These are phyloP conservation scores for Penicillium concentricum DNA, from an alignment of 2,329 filamentous ascomycete species.

Conservation along the genomic window DNA sequence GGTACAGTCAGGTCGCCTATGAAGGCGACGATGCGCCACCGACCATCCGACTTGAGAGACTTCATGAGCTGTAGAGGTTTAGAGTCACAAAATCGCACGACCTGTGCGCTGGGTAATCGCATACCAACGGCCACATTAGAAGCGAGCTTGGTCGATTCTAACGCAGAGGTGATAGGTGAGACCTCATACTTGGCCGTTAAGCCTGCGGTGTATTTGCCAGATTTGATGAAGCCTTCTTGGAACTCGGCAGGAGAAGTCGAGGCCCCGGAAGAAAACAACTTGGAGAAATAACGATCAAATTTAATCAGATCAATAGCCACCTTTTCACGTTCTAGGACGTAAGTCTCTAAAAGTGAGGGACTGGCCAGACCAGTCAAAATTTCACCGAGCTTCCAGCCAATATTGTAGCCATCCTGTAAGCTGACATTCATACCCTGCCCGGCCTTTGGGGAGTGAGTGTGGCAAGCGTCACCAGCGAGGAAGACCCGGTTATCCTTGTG, in stretches of 20 bases:
- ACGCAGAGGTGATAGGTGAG: constrained; percentile 47
- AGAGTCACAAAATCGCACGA: constrained; percentile 61
- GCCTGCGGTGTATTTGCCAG: constrained; percentile 61
- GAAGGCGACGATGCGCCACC: constrained; percentile 55
- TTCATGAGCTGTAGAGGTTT: constrained; percentile 54
- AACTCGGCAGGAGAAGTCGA: constrained; percentile 52
- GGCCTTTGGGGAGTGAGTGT: constrained; percentile 69
- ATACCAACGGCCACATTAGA: constrained; percentile 46
- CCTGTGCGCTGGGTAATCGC: constrained; percentile 55
- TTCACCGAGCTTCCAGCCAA: constrained; percentile 59
- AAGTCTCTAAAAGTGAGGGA: constrained; percentile 51
- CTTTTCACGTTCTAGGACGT: constrained; percentile 53
- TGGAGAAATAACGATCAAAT: constrained; percentile 58
- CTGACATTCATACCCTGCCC: constrained; percentile 59
- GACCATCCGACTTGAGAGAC: constrained; percentile 52
- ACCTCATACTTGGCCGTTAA: constrained; percentile 56
- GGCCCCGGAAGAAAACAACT: constrained; percentile 51
- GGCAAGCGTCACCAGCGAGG: constrained; percentile 66
- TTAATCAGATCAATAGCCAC: constrained; percentile 59
- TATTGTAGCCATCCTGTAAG: constrained; percentile 61
- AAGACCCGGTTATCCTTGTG: constrained; percentile 65
- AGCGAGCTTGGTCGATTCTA: constrained; percentile 37
- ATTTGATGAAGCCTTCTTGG: constrained; percentile 56
- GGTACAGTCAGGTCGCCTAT: constrained; percentile 43
- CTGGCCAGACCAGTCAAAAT: constrained; percentile 48